These are phyloP conservation scores for Colletotrichum falcatum DNA, from an alignment of 2,329 filamentous ascomycete species.

Conservation along the genomic window DNA sequence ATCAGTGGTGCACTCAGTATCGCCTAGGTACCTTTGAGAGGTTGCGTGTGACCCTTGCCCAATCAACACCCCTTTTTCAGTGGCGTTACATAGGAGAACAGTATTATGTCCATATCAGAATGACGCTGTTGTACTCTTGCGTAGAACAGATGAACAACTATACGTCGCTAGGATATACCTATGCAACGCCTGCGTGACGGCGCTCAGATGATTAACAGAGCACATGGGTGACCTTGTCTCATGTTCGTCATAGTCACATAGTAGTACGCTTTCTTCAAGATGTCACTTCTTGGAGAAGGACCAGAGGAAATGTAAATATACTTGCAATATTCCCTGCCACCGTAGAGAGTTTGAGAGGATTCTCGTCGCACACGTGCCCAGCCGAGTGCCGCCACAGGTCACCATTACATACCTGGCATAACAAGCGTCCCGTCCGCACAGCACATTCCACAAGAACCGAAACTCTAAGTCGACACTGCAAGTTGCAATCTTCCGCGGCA, in stretches of 20 bases:
- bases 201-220: neutral
- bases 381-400: neutral
- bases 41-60: neutral
- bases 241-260: neutral
- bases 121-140: neutral
- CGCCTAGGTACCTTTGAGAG: neutral
- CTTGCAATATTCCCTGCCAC: neutral
- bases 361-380: neutral
- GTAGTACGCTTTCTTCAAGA: no score
- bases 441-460: neutral
- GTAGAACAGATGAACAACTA: neutral
- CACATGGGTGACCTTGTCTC: neutral
- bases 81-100: neutral
- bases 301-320: no score
- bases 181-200: no score
- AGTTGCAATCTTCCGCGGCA: neutral
- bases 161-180: no score
- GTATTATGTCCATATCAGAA: neutral
- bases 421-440: neutral
- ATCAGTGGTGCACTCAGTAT: neutral
- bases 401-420: neutral
- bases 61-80: neutral
- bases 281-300: neutral
- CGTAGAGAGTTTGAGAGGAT: accelerated
- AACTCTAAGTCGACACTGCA: neutral